Conservation (phyloP, 306 rosid species). For the Trifolium dubium region DNA sequence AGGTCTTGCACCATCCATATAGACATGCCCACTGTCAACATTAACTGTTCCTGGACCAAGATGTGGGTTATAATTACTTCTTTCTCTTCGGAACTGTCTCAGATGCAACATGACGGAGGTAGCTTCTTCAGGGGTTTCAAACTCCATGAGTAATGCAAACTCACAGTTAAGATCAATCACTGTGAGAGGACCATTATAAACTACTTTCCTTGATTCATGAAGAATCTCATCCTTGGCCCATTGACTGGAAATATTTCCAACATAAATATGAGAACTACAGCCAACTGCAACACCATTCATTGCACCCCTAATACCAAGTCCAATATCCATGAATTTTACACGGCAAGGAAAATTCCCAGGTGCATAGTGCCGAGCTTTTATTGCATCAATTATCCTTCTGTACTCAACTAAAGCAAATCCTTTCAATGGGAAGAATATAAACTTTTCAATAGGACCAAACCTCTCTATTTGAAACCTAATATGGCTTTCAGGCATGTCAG, state of each 20-base stretch:
- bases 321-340: conserved; percentile 84
- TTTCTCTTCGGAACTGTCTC: conserved; percentile 77
- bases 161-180: conserved; percentile 81
- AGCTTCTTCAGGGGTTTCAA: conserved; percentile 92
- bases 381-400: conserved; percentile 76
- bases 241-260: conserved; percentile 77
- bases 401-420: conserved; percentile 88
- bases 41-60: conserved; percentile 59
- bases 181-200: conserved; percentile 66
- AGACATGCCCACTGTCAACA: conserved; percentile 48
- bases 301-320: conserved; percentile 88
- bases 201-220: conserved; percentile 78
- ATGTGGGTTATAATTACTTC: conserved; percentile 60
- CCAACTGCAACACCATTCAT: conserved; percentile 88
- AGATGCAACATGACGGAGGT: conserved; percentile 80
- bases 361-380: conserved; percentile 71
- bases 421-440: conserved; percentile 68
- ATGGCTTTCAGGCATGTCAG: conserved; percentile 80
- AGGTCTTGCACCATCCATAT: conserved; percentile 65
- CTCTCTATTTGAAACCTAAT: conserved; percentile 85
- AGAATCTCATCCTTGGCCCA: conserved; percentile 94
- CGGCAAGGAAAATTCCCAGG: conserved; percentile 80
- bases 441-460: conserved; percentile 81
- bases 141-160: conserved; percentile 84
- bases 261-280: conserved; percentile 70